These are phyloP conservation scores for Triticum monococcum DNA, from an alignment of 176 grass and related monocot genomes.

Conservation along the genomic window DNA sequence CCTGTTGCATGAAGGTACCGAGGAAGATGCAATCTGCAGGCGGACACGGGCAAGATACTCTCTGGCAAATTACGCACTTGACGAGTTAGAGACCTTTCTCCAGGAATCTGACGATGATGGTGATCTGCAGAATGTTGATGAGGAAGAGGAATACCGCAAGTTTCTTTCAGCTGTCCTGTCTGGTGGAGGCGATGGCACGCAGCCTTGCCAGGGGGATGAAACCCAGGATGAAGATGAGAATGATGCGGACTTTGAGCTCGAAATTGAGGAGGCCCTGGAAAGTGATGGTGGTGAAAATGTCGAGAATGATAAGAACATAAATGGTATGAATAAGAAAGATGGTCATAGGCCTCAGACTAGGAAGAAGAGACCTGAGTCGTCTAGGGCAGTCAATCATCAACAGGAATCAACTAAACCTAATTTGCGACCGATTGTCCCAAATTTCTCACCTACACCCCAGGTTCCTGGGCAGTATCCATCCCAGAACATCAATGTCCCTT, in stretches of 20 bases:
- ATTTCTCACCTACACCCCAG: slow-evolving; percentile 29
- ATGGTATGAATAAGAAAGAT: no score
- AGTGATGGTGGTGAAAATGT: background rate
- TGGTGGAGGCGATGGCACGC: slow-evolving; percentile 43
- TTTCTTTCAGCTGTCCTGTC: slow-evolving; percentile 92
- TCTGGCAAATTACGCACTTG: slow-evolving; percentile 63
- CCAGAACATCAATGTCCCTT: slow-evolving; percentile 34
- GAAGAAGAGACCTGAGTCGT: slow-evolving; percentile 51
- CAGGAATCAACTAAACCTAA: slow-evolving; percentile 37
- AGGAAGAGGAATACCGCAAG: slow-evolving; percentile 90
- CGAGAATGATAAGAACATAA: no score
- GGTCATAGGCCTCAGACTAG: slow-evolving; percentile 55
- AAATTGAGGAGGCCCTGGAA: slow-evolving; percentile 91
- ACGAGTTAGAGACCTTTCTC: slow-evolving; percentile 90
- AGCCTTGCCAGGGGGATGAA: slow-evolving; percentile 54
- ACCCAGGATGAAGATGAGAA: slow-evolving; percentile 90
- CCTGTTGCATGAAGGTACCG: slow-evolving; percentile 25
- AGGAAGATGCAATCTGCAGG: slow-evolving; percentile 81
- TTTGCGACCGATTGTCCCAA: slow-evolving; percentile 61
- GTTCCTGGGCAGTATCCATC: slow-evolving; percentile 37
- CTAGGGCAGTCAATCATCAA: slow-evolving; percentile 30
- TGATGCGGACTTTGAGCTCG: slow-evolving; percentile 86
- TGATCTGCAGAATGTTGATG: slow-evolving; percentile 75
- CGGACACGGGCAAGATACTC: slow-evolving; percentile 74
- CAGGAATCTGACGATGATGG: slow-evolving; percentile 93